These are phyloP conservation scores for Vaccinium macrocarpon DNA, from an alignment of 148 eudicot genomes.

Conservation along the genomic window DNA sequence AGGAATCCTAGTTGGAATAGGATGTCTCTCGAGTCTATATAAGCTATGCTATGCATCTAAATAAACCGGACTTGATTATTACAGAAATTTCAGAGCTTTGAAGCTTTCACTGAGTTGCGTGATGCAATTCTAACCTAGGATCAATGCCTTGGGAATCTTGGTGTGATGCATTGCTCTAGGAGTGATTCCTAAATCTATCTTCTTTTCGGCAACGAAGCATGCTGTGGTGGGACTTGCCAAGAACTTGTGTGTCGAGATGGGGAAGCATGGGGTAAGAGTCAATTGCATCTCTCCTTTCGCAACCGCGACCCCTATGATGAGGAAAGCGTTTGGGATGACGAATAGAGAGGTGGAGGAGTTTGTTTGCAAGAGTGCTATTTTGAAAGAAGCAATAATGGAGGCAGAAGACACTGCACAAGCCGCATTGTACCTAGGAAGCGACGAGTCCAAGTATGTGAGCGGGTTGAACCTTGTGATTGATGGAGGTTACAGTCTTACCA, in stretches of 20 bases:
- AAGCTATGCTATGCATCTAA: no score
- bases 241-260: conserved; percentile 32
- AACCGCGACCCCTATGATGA: conserved; percentile 22
- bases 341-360: conserved; percentile 8
- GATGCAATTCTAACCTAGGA: no score
- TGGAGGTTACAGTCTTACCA: conserved; percentile 41
- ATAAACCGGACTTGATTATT: no score
- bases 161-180: no score
- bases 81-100: no score
- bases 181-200: no score
- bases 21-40: no score
- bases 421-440: conserved; percentile 38
- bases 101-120: no score
- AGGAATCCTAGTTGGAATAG: no score
- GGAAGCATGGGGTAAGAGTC: conserved; percentile 41
- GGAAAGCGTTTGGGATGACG: background rate
- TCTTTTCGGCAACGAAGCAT: conserved; percentile 9
- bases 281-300: conserved; percentile 36
- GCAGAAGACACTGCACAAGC: conserved; percentile 41
- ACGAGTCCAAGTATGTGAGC: conserved; percentile 39
- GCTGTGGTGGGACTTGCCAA: conserved; percentile 20
- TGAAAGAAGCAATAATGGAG: conserved; percentile 26
- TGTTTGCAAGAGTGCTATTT: background rate
- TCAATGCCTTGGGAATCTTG: no score
- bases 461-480: conserved; percentile 45